These are phyloP conservation scores for Pisolithus thermaeus DNA, from an alignment of 1,284 basidiomycete genomes.

Conservation along the genomic window DNA sequence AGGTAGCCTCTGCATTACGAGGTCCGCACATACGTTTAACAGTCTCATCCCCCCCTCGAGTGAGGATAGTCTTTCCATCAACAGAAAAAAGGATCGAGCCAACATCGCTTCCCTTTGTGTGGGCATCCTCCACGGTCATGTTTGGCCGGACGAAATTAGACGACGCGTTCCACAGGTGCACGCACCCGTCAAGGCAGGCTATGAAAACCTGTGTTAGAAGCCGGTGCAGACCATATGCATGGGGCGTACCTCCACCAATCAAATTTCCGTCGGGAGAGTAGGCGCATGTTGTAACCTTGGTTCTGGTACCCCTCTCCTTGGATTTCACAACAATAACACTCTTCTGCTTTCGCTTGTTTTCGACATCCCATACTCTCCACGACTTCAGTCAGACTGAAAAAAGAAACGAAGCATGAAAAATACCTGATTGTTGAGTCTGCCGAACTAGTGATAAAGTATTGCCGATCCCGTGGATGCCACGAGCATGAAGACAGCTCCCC, in stretches of 20 bases:
- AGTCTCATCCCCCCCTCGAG: constrained; percentile 89
- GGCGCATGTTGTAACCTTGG: constrained; percentile 83
- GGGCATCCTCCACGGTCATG: constrained; percentile 80
- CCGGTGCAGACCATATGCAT: constrained; percentile 2
- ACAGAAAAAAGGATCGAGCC: constrained; percentile 81
- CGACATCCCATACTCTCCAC: constrained; percentile 87
- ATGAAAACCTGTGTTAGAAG: constrained; percentile 10
- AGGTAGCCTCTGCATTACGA: neutral
- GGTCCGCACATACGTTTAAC: constrained; percentile 75
- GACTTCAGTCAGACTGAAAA: constrained; percentile 5
- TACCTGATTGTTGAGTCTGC: constrained; percentile 92
- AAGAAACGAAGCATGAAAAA: constrained; percentile 2
- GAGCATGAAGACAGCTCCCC: constrained; percentile 84
- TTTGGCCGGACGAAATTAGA: constrained; percentile 91
- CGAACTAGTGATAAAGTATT: constrained; percentile 88
- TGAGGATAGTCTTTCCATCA: constrained; percentile 77
- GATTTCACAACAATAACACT: constrained; percentile 94
- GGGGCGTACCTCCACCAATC: constrained; percentile 75
- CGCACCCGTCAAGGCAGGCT: constrained; percentile 87
- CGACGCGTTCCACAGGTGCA: constrained; percentile 91
- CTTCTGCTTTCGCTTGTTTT: constrained; percentile 86
- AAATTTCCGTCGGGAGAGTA: constrained; percentile 83
- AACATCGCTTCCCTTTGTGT: constrained; percentile 76
- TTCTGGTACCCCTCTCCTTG: constrained; percentile 92
- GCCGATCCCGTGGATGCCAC: constrained; percentile 85